Conservation (phyloP, 2,329 filamentous ascomycete genomes). For the Fusarium xyrophilum region DNA sequence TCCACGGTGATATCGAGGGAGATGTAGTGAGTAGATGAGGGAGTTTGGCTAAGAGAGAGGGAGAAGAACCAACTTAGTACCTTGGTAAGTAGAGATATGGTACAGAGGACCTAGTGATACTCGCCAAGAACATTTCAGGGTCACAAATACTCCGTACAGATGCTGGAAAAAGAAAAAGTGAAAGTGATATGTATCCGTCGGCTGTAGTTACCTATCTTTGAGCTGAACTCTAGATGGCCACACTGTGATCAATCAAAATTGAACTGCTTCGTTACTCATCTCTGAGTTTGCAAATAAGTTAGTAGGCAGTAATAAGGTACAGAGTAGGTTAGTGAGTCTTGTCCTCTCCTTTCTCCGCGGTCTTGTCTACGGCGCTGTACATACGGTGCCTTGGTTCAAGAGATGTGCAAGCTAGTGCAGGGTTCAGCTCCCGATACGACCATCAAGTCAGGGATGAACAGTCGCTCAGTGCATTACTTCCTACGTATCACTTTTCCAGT, state of each 20-base stretch:
- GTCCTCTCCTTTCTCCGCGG: neutral
- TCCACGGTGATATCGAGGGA: conserved; percentile 8
- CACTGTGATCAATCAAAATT: neutral
- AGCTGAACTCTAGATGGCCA: neutral
- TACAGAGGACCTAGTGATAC: neutral
- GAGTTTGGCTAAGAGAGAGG: neutral
- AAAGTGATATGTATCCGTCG: neutral
- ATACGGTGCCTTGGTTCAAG: neutral
- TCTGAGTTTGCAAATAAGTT: neutral
- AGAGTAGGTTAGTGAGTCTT: neutral
- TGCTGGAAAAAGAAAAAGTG: neutral
- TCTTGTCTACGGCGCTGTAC: neutral
- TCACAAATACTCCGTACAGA: neutral
- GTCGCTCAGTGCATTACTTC: neutral
- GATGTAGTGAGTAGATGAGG: neutral
- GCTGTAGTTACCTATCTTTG: too few relatives aligned
- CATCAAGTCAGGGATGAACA: conserved; percentile 9
- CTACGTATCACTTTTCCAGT: conserved; percentile 7
- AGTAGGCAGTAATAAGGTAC: too few relatives aligned
- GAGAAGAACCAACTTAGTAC: neutral
- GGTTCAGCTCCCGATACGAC: neutral
- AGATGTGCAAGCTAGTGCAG: conserved; percentile 17
- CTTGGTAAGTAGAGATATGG: neutral
- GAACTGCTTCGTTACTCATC: neutral
- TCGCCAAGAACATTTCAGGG: too few relatives aligned